Percentiles rank a stretch among this genome's conserved stretches.
These are phyloP conservation scores for Catharanthus roseus DNA, from an alignment of 257 asterid genomes.

Conservation along the genomic window DNA sequence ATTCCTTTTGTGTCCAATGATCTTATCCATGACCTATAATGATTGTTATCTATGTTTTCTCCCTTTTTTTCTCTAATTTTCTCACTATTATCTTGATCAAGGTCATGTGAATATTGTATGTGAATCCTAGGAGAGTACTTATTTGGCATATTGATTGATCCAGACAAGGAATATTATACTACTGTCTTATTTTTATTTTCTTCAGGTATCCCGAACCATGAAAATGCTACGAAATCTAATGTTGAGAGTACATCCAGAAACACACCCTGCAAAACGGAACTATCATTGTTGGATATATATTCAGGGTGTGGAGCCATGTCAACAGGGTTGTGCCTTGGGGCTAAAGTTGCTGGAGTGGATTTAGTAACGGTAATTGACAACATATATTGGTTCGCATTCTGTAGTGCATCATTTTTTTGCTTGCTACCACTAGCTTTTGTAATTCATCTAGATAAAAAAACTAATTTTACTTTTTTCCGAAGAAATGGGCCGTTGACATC, in stretches of 20 bases:
- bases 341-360: slow-evolving; percentile 9
- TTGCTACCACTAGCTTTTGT: neutral
- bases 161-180: neutral
- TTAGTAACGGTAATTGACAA: slow-evolving; percentile 4
- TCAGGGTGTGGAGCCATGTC: slow-evolving; percentile 10
- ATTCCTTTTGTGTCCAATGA: neutral
- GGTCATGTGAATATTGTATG: neutral
- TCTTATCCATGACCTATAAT: neutral
- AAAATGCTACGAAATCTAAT: neutral
- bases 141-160: neutral
- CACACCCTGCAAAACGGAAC: neutral
- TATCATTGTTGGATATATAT: slow-evolving; percentile 2
- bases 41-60: neutral
- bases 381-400: neutral
- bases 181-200: neutral
- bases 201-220: slow-evolving; percentile 3
- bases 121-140: neutral
- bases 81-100: neutral
- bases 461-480: slow-evolving; percentile 22
- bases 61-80: neutral
- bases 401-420: neutral
- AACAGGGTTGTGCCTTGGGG: slow-evolving; percentile 9
- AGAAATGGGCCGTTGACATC: slow-evolving; percentile 89
- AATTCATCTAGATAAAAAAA: neutral
- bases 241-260: neutral